Evolutionary conservation across 257 asterid genomes (phyloP), one percentile per base, ranked within the genome.

Genomic region (Plantago elongata): DNA sequence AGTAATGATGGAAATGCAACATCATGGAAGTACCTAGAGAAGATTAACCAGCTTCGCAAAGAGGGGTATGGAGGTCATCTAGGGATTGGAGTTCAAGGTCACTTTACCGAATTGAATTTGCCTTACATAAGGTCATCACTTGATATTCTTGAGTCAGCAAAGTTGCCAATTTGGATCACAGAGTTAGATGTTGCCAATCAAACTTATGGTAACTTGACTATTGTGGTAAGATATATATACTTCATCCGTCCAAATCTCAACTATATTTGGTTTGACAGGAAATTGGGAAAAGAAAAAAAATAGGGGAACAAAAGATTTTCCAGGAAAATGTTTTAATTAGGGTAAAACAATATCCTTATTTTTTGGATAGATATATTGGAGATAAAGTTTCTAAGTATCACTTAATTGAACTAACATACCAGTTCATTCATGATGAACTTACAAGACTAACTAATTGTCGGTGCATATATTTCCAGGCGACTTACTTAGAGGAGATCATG

Each of bases 141-240:
- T 9, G 78, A 77, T 40, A 46, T 62, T 12, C 65, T 77, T 1
- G 58, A 64, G 14, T 48, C 73, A 0, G 66, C 52, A 42, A 69
- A 58, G 3, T 30, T 73, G 64, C 78, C 81, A 30, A 62, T 77
- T 38, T 77, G 81, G 82, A 8, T 73, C 9, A 72, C 74, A 0
- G 82, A 72, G 51, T 37, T 77, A 22, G 75, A 71, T 45, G 67
- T 54, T 30, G 10, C 22, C 7, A 51, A 52, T 4, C 15, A 17
- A 3, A 9, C 60, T 13, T 44, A 40, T 7, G 44, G n/a, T 49
- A 45, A 38, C 22, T 22, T 34, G 40, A 34, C 40, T 2, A 34
- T 34, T 34, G 40, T 34, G 40, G 40, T 34, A 34, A 34, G 40
- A 34, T 34, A 34, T 34, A 5, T n/a, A n/a, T 2, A 22, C 27